phyloP scores from a whole-genome alignment of 768 basidiomycete species.

The Panellus pusillus region DNA sequence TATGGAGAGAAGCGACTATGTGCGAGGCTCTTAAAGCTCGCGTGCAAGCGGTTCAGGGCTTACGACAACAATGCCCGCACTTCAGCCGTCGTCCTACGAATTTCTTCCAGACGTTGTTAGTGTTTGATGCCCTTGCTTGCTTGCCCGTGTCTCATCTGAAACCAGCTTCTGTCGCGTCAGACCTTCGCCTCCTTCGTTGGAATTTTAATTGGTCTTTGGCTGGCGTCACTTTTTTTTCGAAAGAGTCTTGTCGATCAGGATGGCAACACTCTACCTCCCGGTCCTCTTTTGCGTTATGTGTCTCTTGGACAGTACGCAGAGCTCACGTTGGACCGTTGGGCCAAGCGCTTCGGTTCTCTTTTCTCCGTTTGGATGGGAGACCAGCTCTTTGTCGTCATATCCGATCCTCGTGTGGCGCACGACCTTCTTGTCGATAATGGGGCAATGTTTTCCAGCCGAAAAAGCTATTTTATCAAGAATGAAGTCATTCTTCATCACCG shows the following conservation, averaged over 20 bases:
- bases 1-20: too few species aligned
- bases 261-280: neutral
- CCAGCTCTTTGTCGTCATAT: conserved; percentile 28
- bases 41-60: too few species aligned
- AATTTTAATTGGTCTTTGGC: neutral
- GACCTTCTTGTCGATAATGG: conserved; percentile 28
- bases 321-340: conserved; percentile 1
- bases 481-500: conserved; percentile 26
- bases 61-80: too few species aligned
- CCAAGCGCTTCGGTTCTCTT: conserved; percentile 10
- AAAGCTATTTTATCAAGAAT: conserved; percentile 28
- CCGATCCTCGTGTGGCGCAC: conserved; percentile 24
- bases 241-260: neutral
- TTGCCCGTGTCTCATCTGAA: too few species aligned
- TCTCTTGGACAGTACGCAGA: conserved; percentile 2
- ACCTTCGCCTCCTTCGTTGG: neutral
- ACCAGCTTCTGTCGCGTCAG: too few species aligned
- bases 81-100: too few species aligned
- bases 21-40: too few species aligned
- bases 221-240: neutral
- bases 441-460: conserved; percentile 27
- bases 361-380: conserved; percentile 29
- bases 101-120: too few species aligned
- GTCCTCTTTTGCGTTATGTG: neutral
- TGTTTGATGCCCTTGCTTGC: too few species aligned